These are phyloP conservation scores for Edaphochlamys debaryana DNA, from an alignment of 139 green algal genomes.

Conservation along the genomic window DNA sequence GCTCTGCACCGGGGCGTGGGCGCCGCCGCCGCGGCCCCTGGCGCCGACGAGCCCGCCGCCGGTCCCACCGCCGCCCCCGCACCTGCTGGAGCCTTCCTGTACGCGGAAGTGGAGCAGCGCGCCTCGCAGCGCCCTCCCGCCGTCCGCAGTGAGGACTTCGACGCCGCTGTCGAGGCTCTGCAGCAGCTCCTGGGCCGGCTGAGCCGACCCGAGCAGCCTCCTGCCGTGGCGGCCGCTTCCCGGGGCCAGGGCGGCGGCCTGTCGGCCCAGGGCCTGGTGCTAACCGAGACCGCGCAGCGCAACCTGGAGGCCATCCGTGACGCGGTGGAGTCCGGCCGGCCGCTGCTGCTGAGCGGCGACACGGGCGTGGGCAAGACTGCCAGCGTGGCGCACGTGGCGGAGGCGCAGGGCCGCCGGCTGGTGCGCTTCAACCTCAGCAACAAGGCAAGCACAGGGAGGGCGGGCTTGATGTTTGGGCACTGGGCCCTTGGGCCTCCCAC, in stretches of 20 bases:
- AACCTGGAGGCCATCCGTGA: conserved; percentile 41
- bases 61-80: neutral
- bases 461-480: too few species aligned
- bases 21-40: too few species aligned
- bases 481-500: too few species aligned
- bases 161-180: neutral
- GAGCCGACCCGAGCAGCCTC: too few species aligned
- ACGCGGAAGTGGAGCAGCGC: neutral
- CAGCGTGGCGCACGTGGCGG: conserved; percentile 37
- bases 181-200: neutral
- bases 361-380: conserved; percentile 60
- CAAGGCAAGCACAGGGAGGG: too few species aligned
- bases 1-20: neutral
- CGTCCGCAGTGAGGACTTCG: conserved; percentile 1
- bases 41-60: neutral
- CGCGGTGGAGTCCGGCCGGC: conserved; percentile 14
- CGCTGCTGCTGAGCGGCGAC: conserved; percentile 54
- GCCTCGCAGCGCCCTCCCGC: neutral
- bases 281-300: conserved; percentile 22
- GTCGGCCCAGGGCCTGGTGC: neutral
- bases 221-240: neutral
- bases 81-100: neutral
- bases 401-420: conserved; percentile 18
- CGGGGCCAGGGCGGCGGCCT: neutral
- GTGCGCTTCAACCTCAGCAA: conserved; percentile 52